Base-by-base conservation (phyloP, 768 basidiomycete species). In the Rubroboletus pulcherrimus region DNA sequence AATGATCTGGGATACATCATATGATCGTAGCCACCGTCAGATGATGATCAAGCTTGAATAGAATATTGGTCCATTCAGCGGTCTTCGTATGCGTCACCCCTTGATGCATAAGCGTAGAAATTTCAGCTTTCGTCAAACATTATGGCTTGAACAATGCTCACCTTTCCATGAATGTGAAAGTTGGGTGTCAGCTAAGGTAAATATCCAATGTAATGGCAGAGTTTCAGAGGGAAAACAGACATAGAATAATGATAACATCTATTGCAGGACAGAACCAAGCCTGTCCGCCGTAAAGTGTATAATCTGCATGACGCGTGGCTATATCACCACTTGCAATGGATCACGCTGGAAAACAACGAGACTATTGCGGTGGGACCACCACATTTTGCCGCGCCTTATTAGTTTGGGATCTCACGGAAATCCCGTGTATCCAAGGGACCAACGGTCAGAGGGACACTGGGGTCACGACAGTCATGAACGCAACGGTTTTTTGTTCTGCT, bases 401-500 rank as follows among this genome's bases (percentile, higher is more conserved):
- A 5, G 15, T 38, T 26, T 26, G 15, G 30, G 17, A 39, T 26
- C 12, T 45, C 7, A 29, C 19, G 7, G 11, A 19, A 15, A 48
- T 34, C 24, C 4, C 33, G 8, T 11, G 7, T 12, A 29, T 26
- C 21, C 30, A 35, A 24, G 21, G 53, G 9, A n/a, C 12, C n/a
- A 24, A 19, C 4, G 5, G 17, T 40, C 11, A 26, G 49, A 24
- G 11, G 21, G n/a, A 21, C 34, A 12, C 10, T 21, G 5, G 11
- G 10, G 7, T 35, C 21, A 46, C 29, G 26, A 29, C 6, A 19
- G 19, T 49, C 37, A 45, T 21, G 54, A 48, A 15, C 53, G 53
- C 15, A 31, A 11, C 3, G 42, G 21, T 15, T 51, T 70, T 41
- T 63, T 65, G 19, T 62, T 57, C n/a, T 66, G 68, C 68, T 70